Evolutionary conservation across 306 rosid genomes (phyloP).

Genomic region (Aeschynomene evenia): DNA sequence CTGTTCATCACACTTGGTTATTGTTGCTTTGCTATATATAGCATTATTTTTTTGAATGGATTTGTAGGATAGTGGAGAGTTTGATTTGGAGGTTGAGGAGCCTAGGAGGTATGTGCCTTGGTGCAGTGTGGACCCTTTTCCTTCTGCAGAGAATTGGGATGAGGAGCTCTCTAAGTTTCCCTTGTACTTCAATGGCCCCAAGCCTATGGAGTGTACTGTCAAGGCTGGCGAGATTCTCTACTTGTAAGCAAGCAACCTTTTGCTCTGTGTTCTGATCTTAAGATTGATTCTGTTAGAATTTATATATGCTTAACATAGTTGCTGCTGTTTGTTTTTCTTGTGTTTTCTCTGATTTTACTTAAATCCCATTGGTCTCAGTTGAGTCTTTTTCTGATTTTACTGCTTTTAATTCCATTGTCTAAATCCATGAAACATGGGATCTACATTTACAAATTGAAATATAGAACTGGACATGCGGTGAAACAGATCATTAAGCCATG

Average conservation of each 20-base stretch:
- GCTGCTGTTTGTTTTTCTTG: constrained; percentile 3
- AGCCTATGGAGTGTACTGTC: constrained; percentile 60
- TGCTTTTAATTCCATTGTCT: not conserved
- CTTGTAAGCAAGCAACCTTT: constrained; percentile 48
- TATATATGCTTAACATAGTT: not conserved
- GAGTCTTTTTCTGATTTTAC: not conserved
- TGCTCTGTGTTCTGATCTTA: not conserved
- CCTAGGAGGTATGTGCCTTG: constrained; percentile 71
- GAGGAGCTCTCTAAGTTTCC: constrained; percentile 54
- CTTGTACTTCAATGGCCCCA: constrained; percentile 62
- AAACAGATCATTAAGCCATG: not conserved
- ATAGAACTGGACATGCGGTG: not conserved
- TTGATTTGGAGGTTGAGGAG: constrained; percentile 60
- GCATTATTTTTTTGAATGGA: not conserved
- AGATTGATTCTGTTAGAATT: not conserved
- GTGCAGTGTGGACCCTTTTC: constrained; percentile 81
- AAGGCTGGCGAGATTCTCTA: constrained; percentile 87
- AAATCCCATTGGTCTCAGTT: too few species aligned
- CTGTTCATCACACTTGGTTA: too few species aligned
- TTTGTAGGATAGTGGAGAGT: constrained; percentile 53
- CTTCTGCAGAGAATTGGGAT: constrained; percentile 44
- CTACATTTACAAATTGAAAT: not conserved
- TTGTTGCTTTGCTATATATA: not conserved
- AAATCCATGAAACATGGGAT: not conserved
- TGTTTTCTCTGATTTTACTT: not conserved